Evolutionary conservation across 805 yeast species (phyloP), one percentile per base, ranked within the genome.

Genomic region (Kodamaea hsintzibuensis): DNA sequence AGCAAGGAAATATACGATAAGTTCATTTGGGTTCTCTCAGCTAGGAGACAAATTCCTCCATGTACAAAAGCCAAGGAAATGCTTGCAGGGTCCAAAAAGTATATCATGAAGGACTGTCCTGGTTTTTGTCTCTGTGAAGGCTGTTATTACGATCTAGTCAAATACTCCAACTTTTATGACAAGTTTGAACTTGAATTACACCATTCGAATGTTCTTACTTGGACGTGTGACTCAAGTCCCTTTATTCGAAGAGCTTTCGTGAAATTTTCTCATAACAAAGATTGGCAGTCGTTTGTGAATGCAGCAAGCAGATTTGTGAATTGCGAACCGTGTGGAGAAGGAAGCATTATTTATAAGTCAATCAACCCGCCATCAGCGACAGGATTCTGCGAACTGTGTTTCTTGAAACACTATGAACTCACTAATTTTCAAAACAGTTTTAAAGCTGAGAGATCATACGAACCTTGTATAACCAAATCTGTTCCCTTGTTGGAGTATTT

Each of bases 171-270:
- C 44, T 40, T 40, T 25, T 40, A 5, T 19, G 44, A 17, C 19
- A 17, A 40, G 44, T 40, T 40, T 16, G 44, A 40, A 12, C 25
- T 16, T 4, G 44, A 16, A 13, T 17, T 4, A 2, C 25, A 40
- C 25, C 16, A 17, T 16, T 16, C 25, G 4, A 17, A 16, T 16
- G 44, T 16, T 7, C 13, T 17, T 40, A 8, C n/a, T 7, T 40
- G 44, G 44, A 40, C 44, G 7, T 40, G 44, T 40, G 44, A 40
- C 44, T n/a, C 44, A 10, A 17, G 17, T 40, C 44, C 44, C 2
- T 40, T 16, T 17, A 40, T 19, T 12, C 17, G 44, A 17, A 40
- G 44, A 13, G 25, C 19, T 40, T 40, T 40, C 25, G 44, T 16
- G 3, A 40, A 40, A 25, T 40, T 16, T 17, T 14, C 42, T 13